These are phyloP conservation scores for Boletales sp. DNA, from an alignment of 768 basidiomycete species.

Conservation along the genomic window DNA sequence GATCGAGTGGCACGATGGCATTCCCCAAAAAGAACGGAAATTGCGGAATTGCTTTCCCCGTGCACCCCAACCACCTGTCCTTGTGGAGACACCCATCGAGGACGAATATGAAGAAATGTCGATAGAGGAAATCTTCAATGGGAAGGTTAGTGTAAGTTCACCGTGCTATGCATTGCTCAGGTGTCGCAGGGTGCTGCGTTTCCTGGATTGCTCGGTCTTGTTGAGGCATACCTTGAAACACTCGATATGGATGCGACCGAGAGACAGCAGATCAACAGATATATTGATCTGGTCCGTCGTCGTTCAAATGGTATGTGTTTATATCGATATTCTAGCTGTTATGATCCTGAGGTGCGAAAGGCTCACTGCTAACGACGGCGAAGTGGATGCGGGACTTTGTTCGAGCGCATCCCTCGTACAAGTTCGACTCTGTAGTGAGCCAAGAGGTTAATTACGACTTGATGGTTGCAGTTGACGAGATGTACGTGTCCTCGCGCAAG, in stretches of 20 bases:
- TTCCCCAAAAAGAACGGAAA: constrained; percentile 57
- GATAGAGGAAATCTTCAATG: constrained; percentile 89
- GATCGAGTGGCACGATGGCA: constrained; percentile 31
- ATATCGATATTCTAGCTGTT: not conserved
- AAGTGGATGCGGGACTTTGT: constrained; percentile 94
- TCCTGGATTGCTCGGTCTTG: constrained; percentile 78
- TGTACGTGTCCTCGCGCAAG: constrained; percentile 52
- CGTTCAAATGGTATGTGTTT: constrained; percentile 70
- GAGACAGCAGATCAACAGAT: constrained; percentile 62
- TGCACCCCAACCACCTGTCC: constrained; percentile 43
- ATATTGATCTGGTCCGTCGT: constrained; percentile 73
- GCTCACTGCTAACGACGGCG: constrained; percentile 80
- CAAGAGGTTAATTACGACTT: constrained; percentile 95
- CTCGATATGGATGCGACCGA: constrained; percentile 69
- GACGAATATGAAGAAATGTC: constrained; percentile 93
- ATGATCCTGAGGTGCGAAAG: constrained; percentile 35
- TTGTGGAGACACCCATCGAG: constrained; percentile 54
- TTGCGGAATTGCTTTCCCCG: constrained; percentile 71
- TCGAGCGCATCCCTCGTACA: constrained; percentile 85
- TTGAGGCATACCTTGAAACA: constrained; percentile 82
- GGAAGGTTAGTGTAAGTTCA: constrained; percentile 54
- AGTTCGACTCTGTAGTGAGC: constrained; percentile 87
- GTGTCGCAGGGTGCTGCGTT: constrained; percentile 53
- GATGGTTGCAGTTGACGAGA: constrained; percentile 82
- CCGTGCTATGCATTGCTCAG: not conserved